Base-by-base conservation (phyloP, 495 filamentous ascomycete species). In the Oidiodendron maius region DNA sequence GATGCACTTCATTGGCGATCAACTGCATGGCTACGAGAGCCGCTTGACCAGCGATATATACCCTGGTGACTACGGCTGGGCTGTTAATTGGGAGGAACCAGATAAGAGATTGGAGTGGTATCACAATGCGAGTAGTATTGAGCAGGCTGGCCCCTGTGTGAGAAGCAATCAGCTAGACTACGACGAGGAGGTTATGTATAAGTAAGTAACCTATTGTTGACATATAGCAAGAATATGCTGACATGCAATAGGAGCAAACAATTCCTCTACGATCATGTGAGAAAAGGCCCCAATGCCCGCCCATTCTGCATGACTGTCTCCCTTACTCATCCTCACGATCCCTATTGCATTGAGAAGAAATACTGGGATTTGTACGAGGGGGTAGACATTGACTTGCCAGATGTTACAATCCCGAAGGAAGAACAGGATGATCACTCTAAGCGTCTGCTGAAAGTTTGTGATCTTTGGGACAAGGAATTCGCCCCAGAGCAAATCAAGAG, bases 1-100 rank as follows among this genome's bases (percentile, higher is more conserved):
- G 74, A 95, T 95, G 89, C 89, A 95, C 63, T 95, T 95, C 64
- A 86, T 90, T 48, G 89, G 89, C 38, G 89, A 95, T 58, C 89
- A 95, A 67, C 72, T 94, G 44, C 89, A 95, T 64, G 89, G 89
- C 25, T 95, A 89, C 58, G 89, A 95, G 68, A 81, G 84, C 57
- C 76, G 89, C 45, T 71, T 95, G 55, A 95, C 89, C n/a, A 83
- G 78, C 50, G 89, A 95, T 62, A 94, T 95, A 57, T 95, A 95
- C 62, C 89, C 89, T 2, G 89, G 84, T 35, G 89, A 95, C 59
- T 84, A 89, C 58, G 89, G 89, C 47, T 95, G 89, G 89, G 81
- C 78, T 3, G 87, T 91, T 46, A 85, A 91, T 61, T 95, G 89
- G 89, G 89, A 95, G 62, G 75, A 86, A 51, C 87, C 89, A 12